Percentiles rank a stretch among this genome's conserved stretches.
Evolutionary conservation across 345 rosid species (phyloP).

Genomic region (Salix viminalis): DNA sequence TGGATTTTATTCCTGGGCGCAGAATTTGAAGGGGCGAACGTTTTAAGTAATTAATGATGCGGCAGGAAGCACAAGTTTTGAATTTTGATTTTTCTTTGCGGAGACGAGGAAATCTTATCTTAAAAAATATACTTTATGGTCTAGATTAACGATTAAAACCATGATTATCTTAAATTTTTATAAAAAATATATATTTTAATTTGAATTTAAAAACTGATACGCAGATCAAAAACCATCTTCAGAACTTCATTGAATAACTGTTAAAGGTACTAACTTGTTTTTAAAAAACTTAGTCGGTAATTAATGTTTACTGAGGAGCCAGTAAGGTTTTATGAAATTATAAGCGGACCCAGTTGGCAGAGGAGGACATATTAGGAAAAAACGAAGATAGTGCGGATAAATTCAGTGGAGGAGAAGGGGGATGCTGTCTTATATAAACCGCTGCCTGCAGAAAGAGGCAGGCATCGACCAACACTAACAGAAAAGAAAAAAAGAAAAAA

Average conservation of each 20-base stretch:
- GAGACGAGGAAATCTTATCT: too few species aligned
- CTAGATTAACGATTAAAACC: accelerated
- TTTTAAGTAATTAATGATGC: too few species aligned
- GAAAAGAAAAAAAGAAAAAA: neutral
- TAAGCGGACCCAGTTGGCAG: neutral
- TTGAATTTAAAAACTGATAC: accelerated
- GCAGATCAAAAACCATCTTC: accelerated
- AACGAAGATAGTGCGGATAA: neutral
- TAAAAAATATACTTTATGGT: too few species aligned
- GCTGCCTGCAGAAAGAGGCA: neutral
- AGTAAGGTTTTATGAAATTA: too few species aligned
- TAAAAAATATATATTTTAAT: accelerated
- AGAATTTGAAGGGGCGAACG: too few species aligned
- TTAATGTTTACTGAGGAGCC: too few species aligned
- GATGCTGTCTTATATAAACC: neutral
- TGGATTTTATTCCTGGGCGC: too few species aligned
- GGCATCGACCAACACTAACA: neutral
- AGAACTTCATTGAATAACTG: too few species aligned
- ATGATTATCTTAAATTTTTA: accelerated
- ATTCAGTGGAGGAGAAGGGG: neutral
- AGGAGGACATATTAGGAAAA: neutral
- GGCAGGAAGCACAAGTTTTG: too few species aligned
- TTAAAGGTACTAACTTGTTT: too few species aligned
- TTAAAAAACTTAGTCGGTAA: too few species aligned
- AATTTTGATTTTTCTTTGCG: too few species aligned